Conservation (phyloP, 179 eudicot species). For the Silene vulgaris region DNA sequence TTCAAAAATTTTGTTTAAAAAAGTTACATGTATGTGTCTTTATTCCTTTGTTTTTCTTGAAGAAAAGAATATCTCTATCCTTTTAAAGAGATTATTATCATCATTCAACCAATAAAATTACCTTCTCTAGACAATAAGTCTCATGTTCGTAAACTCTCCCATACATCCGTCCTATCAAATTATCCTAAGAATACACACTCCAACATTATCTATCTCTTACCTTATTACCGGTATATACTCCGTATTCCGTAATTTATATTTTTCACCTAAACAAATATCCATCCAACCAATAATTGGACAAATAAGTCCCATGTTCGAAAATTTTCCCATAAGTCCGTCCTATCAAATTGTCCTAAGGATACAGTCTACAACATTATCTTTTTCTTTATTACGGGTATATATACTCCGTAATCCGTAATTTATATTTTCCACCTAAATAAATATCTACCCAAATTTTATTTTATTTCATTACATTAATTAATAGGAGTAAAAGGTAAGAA, state of each 20-base stretch:
- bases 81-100: constrained; percentile 6
- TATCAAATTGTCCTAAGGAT: neutral
- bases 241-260: too few species aligned
- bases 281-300: too few species aligned
- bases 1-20: neutral
- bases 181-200: neutral
- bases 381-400: too few species aligned
- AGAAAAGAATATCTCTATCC: constrained; percentile 5
- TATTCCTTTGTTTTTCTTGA: neutral
- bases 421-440: neutral
- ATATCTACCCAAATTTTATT: too few species aligned
- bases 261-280: neutral
- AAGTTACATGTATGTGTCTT: neutral
- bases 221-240: too few species aligned
- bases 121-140: neutral
- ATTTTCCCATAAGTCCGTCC: neutral
- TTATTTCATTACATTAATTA: too few species aligned
- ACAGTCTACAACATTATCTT: too few species aligned
- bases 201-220: too few species aligned
- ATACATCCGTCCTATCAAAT: neutral
- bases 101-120: neutral
- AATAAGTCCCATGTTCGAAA: neutral
- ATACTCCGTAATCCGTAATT: too few species aligned
- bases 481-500: too few species aligned
- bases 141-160: neutral